Evolutionary conservation across 2,329 filamentous ascomycete species (phyloP), one percentile per base, ranked within the genome.

Genomic region (Verticillium nubilum): DNA sequence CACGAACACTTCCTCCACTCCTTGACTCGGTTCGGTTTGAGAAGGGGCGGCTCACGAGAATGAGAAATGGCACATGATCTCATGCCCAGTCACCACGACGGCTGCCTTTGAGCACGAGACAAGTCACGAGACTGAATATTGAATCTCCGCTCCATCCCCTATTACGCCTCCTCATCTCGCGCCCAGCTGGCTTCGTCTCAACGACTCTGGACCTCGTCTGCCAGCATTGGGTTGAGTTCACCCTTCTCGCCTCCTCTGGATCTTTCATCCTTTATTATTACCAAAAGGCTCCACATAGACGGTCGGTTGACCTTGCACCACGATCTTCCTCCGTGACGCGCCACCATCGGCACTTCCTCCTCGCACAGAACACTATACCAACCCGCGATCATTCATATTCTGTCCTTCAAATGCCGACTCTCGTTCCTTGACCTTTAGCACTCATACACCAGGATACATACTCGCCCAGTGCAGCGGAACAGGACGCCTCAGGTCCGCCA

Each of bases 311-410:
- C 42, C 19, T 50, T 4, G n/a, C 10, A 23, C 42, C 19, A 4
- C 42, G 19, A 50, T 19, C 19, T 19, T 25, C 19, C 42, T 23
- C 4, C 42, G 29, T 6, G 13, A 31, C 29, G 58, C 55, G 60
- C 58, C 60, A 60, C 58, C 58, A 19, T 52, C 60, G 33, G 52
- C 58, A 47, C 54, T 52, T 27, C 29, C 52, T 26, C 37, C 42
- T 50, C 12, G 7, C 42, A 50, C 35, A 17, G 35, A 17, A 7
- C 42, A 23, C 42, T 12, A 19, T 19, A 10, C n/a, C 42, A 23
- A 50, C 42, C 19, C 19, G 19, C 42, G 7, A 50, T 3, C n/a
- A 50, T 50, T 50, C 2, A 10, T 50, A 19, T 50, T 50, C n/a
- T 19, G 19, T 25, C 9, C 42, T 50, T 15, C 33, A 5, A 37